These are phyloP conservation scores for thale cress (Arabidopsis thaliana) DNA, from an alignment of 345 rosid genomes.

Conservation along the genomic window TAIR10.1 NC_003076.8:23848001-23848500, in stretches of 20 bases:
- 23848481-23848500: conserved; percentile 25
- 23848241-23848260: conserved; percentile 6
- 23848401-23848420: conserved; percentile 45
- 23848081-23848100: conserved; percentile 10
- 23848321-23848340: conserved; percentile 69
- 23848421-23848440: conserved; percentile 21
- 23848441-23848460: conserved; percentile 24
- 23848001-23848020: conserved; percentile 41
- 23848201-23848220: conserved; percentile 29
- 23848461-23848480: conserved; percentile 19
- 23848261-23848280: conserved; percentile 69
- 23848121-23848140: conserved; percentile 56
- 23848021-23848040: conserved; percentile 26
- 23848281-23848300: conserved; percentile 73
- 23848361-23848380: conserved; percentile 61
- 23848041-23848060: conserved; percentile 24
- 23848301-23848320: conserved; percentile 56
- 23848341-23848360: conserved; percentile 70
- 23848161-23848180: conserved; percentile 58
- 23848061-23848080: conserved; percentile 22
- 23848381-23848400: conserved; percentile 62
- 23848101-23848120: not conserved
- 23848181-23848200: conserved; percentile 14
- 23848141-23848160: conserved; percentile 56
- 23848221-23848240: not conserved